These are phyloP conservation scores for Eutrema heterophyllum DNA, from an alignment of 345 rosid species.

Conservation along the genomic window DNA sequence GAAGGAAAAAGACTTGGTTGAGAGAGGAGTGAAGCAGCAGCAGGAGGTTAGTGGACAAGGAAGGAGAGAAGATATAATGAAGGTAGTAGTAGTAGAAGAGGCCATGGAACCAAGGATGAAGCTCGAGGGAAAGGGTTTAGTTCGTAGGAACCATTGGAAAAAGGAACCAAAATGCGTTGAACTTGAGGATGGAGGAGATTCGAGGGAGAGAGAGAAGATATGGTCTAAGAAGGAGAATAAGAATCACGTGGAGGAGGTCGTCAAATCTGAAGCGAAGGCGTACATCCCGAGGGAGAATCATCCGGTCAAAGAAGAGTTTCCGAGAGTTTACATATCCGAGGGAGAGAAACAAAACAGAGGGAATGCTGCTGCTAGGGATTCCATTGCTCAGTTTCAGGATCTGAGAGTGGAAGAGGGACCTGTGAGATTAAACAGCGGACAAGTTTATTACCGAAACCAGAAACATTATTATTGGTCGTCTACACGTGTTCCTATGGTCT, in stretches of 20 bases:
- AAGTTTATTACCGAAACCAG: not conserved
- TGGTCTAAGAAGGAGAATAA: not conserved
- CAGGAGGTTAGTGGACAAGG: not conserved
- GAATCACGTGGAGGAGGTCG: not conserved
- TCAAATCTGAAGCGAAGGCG: not conserved
- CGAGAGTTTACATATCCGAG: too few species aligned
- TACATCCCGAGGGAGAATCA: not conserved
- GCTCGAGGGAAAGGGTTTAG: not conserved
- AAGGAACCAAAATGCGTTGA: not conserved
- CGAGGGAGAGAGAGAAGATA: not conserved
- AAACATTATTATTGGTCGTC: conserved; percentile 6
- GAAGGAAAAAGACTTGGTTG: not conserved
- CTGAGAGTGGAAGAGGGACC: not conserved
- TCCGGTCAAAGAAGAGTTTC: not conserved
- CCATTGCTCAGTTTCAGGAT: not conserved
- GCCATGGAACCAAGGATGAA: not conserved
- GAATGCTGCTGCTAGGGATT: not conserved
- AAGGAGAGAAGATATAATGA: not conserved
- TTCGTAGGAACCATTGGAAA: not conserved
- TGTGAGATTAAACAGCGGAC: not conserved
- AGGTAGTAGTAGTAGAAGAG: not conserved
- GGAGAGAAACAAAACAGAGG: not conserved
- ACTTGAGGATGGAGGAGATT: not conserved
- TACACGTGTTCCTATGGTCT: conserved; percentile 1
- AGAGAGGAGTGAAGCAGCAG: conserved; percentile 7